Evolutionary conservation across 2,329 filamentous ascomycete species (phyloP), one percentile per base, ranked within the genome.

Genomic region (Penicillium brevicompactum): DNA sequence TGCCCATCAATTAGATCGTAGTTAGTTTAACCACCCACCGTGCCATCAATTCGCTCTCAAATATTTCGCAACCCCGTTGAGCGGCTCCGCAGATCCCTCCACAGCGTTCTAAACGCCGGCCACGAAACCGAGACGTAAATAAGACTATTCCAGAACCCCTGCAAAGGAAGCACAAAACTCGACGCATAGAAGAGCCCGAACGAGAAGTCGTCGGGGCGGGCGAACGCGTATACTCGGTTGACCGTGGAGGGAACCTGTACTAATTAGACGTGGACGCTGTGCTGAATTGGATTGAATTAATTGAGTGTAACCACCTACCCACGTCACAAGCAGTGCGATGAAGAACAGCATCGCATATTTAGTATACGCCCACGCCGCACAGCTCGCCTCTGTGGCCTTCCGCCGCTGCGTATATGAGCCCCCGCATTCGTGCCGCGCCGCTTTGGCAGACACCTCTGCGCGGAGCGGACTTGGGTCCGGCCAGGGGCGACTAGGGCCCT

Each of bases 81-180:
- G 18, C 18, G 18, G 2, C 18, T 18, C 18, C 18, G 18, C 18
- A 18, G 18, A 18, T 18, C 18, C 2, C 18, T 18, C 57, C 59
- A 62, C 8, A 62, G 47, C 10, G 45, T 45, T 67, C 81, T 81
- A 67, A 85, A 87, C 0, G 87, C 87, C 47, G 82, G 74, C 79
- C 85, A 84, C 5, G 87, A 90, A 1, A 88, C 91, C 11, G 84
- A 80, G 13, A 85, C 74, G 72, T 94, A 95, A 62, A 95, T 91
- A 55, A 89, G 72, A 16, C 87, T 84, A 70, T 95, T 95, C 90
- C 90, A 94, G 65, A 92, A 89, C 0, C 91, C 91, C 69, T 95
- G 91, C 0, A 92, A 80, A 0, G 91, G 90, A 9, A 95, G 80
- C 1, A 94, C 90, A 41, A 91, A 81, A 0, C 88, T 86, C 21